Evolutionary conservation across 805 yeast species (phyloP).

Genomic region (Barnettozyma pratensis): DNA sequence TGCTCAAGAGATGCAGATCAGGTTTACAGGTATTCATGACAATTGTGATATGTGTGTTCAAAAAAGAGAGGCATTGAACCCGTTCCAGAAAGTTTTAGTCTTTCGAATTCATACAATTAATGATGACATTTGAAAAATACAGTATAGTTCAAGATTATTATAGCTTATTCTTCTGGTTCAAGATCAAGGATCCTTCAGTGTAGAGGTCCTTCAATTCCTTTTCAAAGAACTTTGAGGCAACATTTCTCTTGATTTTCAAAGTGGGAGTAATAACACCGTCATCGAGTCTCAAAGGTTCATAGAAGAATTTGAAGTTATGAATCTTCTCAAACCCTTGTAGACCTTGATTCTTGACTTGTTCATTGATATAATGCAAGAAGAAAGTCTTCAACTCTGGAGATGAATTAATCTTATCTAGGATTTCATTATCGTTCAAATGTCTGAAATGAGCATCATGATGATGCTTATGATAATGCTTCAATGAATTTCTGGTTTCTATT

Average conservation of each 20-base stretch:
- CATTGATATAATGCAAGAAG: conserved; percentile 8
- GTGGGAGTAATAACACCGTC: conserved; percentile 55
- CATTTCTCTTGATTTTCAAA: conserved; percentile 37
- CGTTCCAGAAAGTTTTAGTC: too few relatives aligned
- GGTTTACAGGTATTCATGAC: too few relatives aligned
- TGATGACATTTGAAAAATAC: too few relatives aligned
- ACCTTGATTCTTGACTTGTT: conserved; percentile 10
- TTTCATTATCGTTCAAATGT: conserved; percentile 4
- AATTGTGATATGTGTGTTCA: too few relatives aligned
- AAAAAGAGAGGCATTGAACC: too few relatives aligned
- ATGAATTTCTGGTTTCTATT: conserved; percentile 15
- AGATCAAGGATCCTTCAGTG: conserved; percentile 31
- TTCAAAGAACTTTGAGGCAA: conserved; percentile 34
- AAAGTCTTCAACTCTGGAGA: conserved; percentile 3
- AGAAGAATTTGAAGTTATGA: conserved; percentile 36
- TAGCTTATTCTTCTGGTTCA: conserved; percentile 5
- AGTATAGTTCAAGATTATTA: background rate
- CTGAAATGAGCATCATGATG: background rate
- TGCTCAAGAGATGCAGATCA: too few relatives aligned
- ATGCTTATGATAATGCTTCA: conserved; percentile 5
- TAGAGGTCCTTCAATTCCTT: conserved; percentile 35
- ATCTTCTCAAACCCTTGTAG: conserved; percentile 48
- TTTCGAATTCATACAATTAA: too few relatives aligned
- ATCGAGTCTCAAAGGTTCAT: conserved; percentile 48
- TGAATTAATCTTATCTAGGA: conserved; percentile 5